A percentile compares a stretch with the other conserved stretches of the same genome.
Conservation (phyloP, 805 yeast species). For the Candida tibetensis region DNA sequence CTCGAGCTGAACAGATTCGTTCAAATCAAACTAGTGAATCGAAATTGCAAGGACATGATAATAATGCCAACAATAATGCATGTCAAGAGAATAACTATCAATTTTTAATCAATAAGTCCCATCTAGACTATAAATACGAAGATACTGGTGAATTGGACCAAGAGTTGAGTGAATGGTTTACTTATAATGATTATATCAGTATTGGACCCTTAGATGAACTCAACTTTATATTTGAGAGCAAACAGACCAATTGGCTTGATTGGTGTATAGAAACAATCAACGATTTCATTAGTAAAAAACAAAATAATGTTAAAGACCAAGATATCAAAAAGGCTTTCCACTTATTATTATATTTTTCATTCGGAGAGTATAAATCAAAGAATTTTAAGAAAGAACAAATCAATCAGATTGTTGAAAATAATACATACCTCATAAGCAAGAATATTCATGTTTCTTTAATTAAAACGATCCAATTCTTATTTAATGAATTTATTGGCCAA, state of each 20-base stretch:
- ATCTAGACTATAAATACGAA: slow-evolving; percentile 26
- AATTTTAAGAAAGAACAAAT: slow-evolving; percentile 16
- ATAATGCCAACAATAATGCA: background rate
- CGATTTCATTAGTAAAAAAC: background rate
- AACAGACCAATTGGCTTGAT: background rate
- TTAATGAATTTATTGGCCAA: slow-evolving; percentile 1
- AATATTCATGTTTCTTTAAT: slow-evolving; percentile 6
- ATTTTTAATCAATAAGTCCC: slow-evolving; percentile 31
- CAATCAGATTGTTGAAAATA: slow-evolving; percentile 12
- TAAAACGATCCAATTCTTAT: background rate
- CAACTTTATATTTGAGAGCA: slow-evolving; percentile 6
- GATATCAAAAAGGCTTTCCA: slow-evolving; percentile 9
- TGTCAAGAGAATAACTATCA: slow-evolving; percentile 12
- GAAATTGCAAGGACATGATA: slow-evolving; percentile 1
- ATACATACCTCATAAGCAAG: slow-evolving; percentile 2
- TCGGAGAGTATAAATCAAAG: slow-evolving; percentile 23
- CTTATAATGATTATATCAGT: slow-evolving; percentile 25
- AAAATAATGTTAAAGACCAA: slow-evolving; percentile 1
- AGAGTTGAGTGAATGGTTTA: slow-evolving; percentile 41
- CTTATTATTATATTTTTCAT: slow-evolving; percentile 21
- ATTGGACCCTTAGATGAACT: slow-evolving; percentile 19
- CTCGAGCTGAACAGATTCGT: slow-evolving; percentile 38
- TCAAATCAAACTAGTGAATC: slow-evolving; percentile 8
- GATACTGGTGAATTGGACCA: slow-evolving; percentile 25
- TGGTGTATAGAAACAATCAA: background rate